Evolutionary conservation across 1,284 basidiomycete species (phyloP), one percentile per base, ranked within the genome.

Genomic region (Peniophora sp.): DNA sequence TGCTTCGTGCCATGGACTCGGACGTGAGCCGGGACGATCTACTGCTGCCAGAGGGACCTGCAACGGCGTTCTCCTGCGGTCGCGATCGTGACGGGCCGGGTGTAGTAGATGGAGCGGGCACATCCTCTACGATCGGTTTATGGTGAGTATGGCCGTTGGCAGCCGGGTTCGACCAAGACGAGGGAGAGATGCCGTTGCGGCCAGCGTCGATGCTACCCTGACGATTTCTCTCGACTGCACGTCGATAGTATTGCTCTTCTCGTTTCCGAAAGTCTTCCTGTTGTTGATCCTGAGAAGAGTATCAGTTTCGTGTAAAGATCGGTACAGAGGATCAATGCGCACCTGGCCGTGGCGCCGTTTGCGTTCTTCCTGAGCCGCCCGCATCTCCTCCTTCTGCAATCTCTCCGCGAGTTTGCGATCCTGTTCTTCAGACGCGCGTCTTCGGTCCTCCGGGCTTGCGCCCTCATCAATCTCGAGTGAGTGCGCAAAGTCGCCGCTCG

Each of bases 151-250:
- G 6, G 8, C n/a, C 37, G 37, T n/a, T 41, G 37, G 37, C n/a
- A 17, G 12, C 12, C 6, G 27, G 27, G 15, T 15, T 41, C 15
- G 37, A 8, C 37, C 37, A 41, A 5, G 37, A 41, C 18, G 37
- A n/a, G 8, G 37, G 37, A n/a, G 37, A 20, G n/a, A 41, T 15
- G 18, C 37, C 37, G 37, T 41, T 41, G 8, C 37, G 37, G 18
- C 37, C 37, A 41, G 52, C 60, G 22, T 60, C 63, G 9, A 60
- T 51, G 52, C 64, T 67, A 35, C 63, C 57, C 52, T 65, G 63
- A 15, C 64, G 58, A 48, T 58, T 58, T 42, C 56, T 55, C 47
- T 57, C 62, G 45, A 59, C 53, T 3, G 56, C 54, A 24, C 57
- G 58, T 14, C 59, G 55, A 39, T 56, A 49, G 41, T 57, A 51